Conservation (phyloP, 768 basidiomycete species). For the Hirschioporus abietinus region DNA sequence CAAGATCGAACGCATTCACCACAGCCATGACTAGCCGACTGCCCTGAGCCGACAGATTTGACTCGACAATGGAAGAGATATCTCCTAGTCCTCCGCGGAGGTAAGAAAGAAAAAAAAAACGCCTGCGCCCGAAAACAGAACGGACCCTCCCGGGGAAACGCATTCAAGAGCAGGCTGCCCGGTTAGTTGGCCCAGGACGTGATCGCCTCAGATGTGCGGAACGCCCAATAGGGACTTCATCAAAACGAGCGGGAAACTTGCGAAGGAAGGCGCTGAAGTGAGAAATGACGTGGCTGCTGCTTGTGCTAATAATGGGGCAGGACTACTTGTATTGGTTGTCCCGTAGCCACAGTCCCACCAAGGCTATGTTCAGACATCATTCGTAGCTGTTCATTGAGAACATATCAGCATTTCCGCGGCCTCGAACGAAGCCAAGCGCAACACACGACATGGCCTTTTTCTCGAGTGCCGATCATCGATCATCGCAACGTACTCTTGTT, state of each 20-base stretch:
- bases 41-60: neutral
- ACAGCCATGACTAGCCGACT: slow-evolving; percentile 1
- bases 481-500: no score
- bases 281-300: neutral
- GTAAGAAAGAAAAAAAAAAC: neutral
- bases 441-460: no score
- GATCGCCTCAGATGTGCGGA: neutral
- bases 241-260: neutral
- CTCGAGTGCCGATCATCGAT: no score
- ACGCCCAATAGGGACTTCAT: neutral
- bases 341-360: neutral
- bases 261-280: neutral
- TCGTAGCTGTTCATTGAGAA: no score
- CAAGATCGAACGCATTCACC: neutral
- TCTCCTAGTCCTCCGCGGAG: neutral
- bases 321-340: neutral
- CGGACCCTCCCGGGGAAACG: no score
- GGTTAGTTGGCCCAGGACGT: neutral
- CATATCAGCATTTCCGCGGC: no score
- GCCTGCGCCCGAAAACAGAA: neutral
- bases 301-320: neutral
- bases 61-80: neutral
- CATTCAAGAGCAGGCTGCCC: neutral
- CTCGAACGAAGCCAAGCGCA: no score
- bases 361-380: no score